Percentiles rank a stretch among this genome's conserved stretches.
Conservation (phyloP, 129 eudicot genomes). For the Lonicera japonica region DNA sequence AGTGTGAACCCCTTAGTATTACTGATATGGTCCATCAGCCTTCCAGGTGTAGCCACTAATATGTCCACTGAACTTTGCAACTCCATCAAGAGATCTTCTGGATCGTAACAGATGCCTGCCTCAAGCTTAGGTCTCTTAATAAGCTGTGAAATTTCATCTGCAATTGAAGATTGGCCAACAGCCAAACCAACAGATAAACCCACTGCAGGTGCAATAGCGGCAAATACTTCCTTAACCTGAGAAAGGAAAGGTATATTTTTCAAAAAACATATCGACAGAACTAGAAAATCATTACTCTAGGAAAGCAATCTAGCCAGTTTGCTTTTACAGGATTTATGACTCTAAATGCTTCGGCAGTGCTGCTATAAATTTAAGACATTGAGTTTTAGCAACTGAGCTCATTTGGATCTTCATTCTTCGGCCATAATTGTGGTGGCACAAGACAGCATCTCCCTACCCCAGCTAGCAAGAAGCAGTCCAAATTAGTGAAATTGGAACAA, state of each 20-base stretch:
- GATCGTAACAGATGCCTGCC: slow-evolving; percentile 62
- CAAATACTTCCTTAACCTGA: slow-evolving; percentile 86
- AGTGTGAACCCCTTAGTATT: slow-evolving; percentile 89
- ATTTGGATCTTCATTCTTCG: no score
- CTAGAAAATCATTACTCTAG: no score
- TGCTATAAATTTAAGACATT: no score
- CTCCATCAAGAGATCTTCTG: slow-evolving; percentile 37
- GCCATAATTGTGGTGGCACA: no score
- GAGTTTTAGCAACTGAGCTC: no score
- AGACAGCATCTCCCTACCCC: no score
- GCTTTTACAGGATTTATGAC: no score
- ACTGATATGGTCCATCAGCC: slow-evolving; percentile 89
- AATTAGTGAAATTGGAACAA: no score
- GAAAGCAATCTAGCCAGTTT: neutral
- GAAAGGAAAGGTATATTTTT: neutral
- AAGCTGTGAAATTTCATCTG: slow-evolving; percentile 75
- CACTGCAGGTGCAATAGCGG: slow-evolving; percentile 79
- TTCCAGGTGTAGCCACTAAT: slow-evolving; percentile 92
- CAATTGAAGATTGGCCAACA: slow-evolving; percentile 94
- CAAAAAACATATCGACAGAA: no score
- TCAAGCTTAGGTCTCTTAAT: slow-evolving; percentile 57
- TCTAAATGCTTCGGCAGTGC: no score
- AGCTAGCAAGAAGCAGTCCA: no score
- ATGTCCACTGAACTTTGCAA: slow-evolving; percentile 72
- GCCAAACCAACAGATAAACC: slow-evolving; percentile 93